These are phyloP conservation scores for Cryptosporidium xiaoi DNA, from an alignment of 169 alveolate genomes.

Conservation along the genomic window DNA sequence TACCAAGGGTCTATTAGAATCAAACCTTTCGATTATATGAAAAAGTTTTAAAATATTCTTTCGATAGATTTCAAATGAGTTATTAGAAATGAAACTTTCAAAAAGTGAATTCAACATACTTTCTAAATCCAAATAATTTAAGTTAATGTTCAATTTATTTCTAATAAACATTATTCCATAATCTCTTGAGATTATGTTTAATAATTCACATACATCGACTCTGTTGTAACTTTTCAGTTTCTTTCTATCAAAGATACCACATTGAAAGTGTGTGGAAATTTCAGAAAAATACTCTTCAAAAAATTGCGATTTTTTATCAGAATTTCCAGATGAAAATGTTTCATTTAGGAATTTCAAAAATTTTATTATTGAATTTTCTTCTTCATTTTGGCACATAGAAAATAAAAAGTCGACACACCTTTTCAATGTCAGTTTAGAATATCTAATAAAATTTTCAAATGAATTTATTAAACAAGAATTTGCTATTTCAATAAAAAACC, in stretches of 20 bases:
- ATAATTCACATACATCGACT: too few relatives aligned
- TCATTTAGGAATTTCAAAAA: not conserved
- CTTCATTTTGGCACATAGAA: conserved; percentile 4
- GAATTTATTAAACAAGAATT: not conserved
- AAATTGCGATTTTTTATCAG: not conserved
- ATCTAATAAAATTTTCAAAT: conserved; percentile 3
- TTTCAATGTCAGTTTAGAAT: not conserved
- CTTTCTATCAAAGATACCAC: too few relatives aligned
- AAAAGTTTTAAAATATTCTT: not conserved
- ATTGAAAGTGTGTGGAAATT: too few relatives aligned
- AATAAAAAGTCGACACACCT: conserved; percentile 33
- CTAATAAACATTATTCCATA: too few relatives aligned
- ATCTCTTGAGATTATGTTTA: too few relatives aligned
- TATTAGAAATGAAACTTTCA: not conserved
- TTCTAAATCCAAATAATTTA: not conserved
- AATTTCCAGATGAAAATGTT: not conserved
- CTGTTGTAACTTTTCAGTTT: too few relatives aligned
- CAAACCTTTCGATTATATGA: too few relatives aligned
- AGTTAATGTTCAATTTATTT: not conserved
- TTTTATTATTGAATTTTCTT: not conserved
- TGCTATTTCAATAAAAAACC: conserved; percentile 1
- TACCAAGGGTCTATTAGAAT: too few relatives aligned
- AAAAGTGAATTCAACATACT: not conserved
- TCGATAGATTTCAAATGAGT: not conserved
- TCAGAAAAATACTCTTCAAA: not conserved